phyloP scores from a whole-genome alignment of 495 filamentous ascomycete genomes.

The Halenospora varia region DNA sequence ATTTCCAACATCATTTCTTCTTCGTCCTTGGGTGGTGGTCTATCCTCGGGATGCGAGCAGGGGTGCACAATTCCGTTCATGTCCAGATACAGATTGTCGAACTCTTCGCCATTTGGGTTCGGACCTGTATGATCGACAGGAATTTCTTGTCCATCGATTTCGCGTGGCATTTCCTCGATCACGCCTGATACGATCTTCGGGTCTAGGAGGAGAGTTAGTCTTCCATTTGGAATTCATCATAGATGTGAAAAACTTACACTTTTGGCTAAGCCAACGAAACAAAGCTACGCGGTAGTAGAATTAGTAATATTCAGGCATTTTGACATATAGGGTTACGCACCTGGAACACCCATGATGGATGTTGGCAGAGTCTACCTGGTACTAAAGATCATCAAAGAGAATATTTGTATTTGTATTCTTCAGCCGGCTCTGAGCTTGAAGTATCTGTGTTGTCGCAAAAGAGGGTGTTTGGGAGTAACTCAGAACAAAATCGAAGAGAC shows the following conservation, averaged over 20 bases:
- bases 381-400: too few relatives aligned
- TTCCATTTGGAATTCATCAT: too few relatives aligned
- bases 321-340: conserved; percentile 38
- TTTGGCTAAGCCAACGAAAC: conserved; percentile 80
- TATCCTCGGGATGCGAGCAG: conserved; percentile 95
- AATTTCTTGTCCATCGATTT: conserved; percentile 68
- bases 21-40: conserved; percentile 84
- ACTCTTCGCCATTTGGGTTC: conserved; percentile 97
- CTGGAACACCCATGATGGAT: conserved; percentile 81
- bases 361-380: not conserved
- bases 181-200: conserved; percentile 94
- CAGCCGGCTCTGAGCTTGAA: too few relatives aligned
- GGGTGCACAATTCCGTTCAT: conserved; percentile 99
- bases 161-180: conserved; percentile 74
- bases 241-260: too few relatives aligned
- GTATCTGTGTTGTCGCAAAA: too few relatives aligned
- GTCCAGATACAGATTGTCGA: conserved; percentile 96
- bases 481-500: too few relatives aligned
- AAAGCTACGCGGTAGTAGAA: conserved; percentile 12
- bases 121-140: conserved; percentile 79
- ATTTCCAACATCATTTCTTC: conserved; percentile 99
- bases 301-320: not conserved
- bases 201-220: too few relatives aligned
- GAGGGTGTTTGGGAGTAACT: too few relatives aligned
- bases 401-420: too few relatives aligned